phyloP scores from a whole-genome alignment of 164 flowering plant genomes.

The Vitis amurensis region DNA sequence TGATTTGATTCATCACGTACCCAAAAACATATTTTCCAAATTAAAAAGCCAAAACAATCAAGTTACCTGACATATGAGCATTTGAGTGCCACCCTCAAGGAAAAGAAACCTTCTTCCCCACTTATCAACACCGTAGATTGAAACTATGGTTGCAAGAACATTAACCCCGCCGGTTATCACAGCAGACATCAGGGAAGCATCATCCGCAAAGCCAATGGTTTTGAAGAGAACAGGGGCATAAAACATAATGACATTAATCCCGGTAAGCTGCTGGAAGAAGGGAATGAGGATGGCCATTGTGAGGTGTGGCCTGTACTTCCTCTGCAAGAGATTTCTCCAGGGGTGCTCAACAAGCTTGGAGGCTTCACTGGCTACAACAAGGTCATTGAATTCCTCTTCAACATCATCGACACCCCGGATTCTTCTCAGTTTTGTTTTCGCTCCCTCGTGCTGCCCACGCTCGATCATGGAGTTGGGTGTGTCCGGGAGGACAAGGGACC shows the following conservation, averaged over 20 bases:
- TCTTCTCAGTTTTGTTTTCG: conserved; percentile 34
- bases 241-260: conserved; percentile 83
- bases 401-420: conserved; percentile 61
- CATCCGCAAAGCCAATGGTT: conserved; percentile 59
- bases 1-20: too few relatives aligned
- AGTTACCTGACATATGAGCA: conserved; percentile 71
- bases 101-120: conserved; percentile 68
- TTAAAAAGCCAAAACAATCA: not conserved
- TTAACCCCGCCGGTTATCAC: conserved; percentile 73
- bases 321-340: conserved; percentile 55
- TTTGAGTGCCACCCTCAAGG: conserved; percentile 74
- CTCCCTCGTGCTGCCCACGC: conserved; percentile 47
- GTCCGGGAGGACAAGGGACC: conserved; percentile 68
- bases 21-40: too few relatives aligned
- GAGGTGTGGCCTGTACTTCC: conserved; percentile 71
- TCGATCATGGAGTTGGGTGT: conserved; percentile 87
- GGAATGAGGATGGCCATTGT: conserved; percentile 70
- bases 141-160: conserved; percentile 57
- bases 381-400: conserved; percentile 62
- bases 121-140: conserved; percentile 65
- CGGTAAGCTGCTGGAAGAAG: conserved; percentile 77
- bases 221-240: conserved; percentile 80
- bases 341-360: conserved; percentile 62
- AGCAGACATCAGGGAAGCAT: conserved; percentile 75
- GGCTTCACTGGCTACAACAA: conserved; percentile 67